Evolutionary conservation across 2,329 filamentous ascomycete genomes (phyloP).

Genomic region (Gnomoniopsis sp.): DNA sequence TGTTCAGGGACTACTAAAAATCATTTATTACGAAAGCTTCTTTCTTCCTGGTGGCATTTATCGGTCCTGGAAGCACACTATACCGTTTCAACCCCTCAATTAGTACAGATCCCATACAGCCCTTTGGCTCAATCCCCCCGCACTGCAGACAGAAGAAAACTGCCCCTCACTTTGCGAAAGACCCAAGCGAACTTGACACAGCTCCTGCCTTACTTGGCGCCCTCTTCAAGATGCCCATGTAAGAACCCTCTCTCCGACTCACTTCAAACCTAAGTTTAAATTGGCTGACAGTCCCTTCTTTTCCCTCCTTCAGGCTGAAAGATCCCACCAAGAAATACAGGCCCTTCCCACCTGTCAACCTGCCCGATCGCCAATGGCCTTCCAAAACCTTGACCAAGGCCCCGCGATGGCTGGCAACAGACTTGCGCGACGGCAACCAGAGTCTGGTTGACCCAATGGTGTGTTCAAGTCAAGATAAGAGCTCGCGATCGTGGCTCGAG

Average conservation of each 20-base stretch:
- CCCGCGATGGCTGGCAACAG: slow-evolving; percentile 86
- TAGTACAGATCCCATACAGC: not conserved
- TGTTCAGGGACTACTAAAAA: no score
- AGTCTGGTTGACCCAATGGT: slow-evolving; percentile 91
- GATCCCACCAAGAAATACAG: slow-evolving; percentile 77
- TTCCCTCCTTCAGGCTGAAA: slow-evolving; percentile 53
- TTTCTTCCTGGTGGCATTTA: no score
- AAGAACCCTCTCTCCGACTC: slow-evolving; percentile 15
- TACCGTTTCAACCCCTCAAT: no score
- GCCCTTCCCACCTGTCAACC: slow-evolving; percentile 61
- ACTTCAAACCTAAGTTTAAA: not conserved
- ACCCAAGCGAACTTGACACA: not conserved
- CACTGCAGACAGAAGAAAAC: not conserved
- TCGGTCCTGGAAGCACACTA: no score
- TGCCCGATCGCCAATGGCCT: slow-evolving; percentile 79
- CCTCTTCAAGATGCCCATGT: slow-evolving; percentile 29
- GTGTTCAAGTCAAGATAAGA: slow-evolving; percentile 28
- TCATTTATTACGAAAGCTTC: no score
- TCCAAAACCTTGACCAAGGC: slow-evolving; percentile 77
- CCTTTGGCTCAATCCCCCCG: not conserved
- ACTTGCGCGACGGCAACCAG: slow-evolving; percentile 91
- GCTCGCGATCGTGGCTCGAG: not conserved
- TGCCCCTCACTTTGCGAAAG: not conserved
- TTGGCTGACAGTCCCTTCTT: slow-evolving; percentile 6
- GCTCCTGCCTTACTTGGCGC: not conserved